Evolutionary conservation across 306 rosid genomes (phyloP), one percentile per base, ranked within the genome.

Genomic region (Acacia melanoxylon): DNA sequence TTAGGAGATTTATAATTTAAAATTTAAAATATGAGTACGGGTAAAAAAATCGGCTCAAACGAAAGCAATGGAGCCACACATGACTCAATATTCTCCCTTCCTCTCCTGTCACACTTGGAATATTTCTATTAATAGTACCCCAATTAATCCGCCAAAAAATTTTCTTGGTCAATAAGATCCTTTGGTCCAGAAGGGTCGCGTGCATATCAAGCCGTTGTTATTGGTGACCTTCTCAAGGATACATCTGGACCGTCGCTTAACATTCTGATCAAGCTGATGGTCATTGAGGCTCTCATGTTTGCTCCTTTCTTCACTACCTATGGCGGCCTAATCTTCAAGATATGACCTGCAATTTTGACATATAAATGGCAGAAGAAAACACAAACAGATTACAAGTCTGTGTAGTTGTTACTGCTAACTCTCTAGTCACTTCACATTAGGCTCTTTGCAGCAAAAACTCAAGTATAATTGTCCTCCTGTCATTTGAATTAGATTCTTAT

Each of bases 231-330:
- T 41, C 88, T 96, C 4, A 96, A 96, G 87, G 99, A 96, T 59
- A 96, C 99, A 40, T 96, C 98, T 1, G 99, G 99, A 22, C 99
- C 98, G 0, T 96, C 99, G 0, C 94, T 96, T 19, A 96, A 96
- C 97, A 96, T 96, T 76, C 99, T 96, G 2, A 93, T 96, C 86
- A 96, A 96, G 91, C 92, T 96, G 6, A 96, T 93, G 99, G 98
- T 98, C 0, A 97, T 96, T 0, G 99, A 96, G 87, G 93, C 98
- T 4, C 98, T 96, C 0, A 97, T 96, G 69, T 96, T 96, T 76
- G 97, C 98, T 45, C 97, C 97, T 13, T 96, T 96, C 94, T 96
- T 96, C 11, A 98, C 99, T 24, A 93, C 94, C 0, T 97, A 96
- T 12, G 98, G 98, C n/a, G 98, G 99, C 51, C 75, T 96, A 72